Evolutionary conservation across 1,139 yeast genomes (phyloP).

Genomic region (Blastobotrys persicus): DNA sequence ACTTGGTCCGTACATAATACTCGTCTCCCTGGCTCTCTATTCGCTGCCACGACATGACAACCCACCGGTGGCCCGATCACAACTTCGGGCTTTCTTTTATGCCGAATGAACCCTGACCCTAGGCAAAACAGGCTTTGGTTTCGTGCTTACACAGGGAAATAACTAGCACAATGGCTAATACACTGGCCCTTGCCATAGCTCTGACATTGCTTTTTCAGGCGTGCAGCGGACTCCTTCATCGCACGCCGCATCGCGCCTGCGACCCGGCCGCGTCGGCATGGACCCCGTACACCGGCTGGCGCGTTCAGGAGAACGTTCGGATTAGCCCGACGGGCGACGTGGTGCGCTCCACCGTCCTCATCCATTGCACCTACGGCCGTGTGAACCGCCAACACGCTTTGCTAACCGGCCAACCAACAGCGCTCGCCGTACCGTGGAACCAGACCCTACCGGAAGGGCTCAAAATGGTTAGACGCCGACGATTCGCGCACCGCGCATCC

Average conservation of each 20-base stretch:
- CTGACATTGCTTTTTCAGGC: neutral
- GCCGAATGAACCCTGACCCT: too few species aligned
- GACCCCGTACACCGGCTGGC: slow-evolving; percentile 6
- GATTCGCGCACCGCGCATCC: slow-evolving; percentile 10
- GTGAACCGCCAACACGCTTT: slow-evolving; percentile 2
- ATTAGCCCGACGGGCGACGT: neutral
- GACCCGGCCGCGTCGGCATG: slow-evolving; percentile 8
- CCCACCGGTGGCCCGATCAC: too few species aligned
- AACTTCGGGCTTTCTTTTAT: too few species aligned
- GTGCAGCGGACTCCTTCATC: neutral
- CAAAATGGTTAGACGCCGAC: slow-evolving; percentile 13
- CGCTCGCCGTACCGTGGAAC: slow-evolving; percentile 14
- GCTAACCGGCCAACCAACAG: neutral
- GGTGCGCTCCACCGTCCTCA: slow-evolving; percentile 10
- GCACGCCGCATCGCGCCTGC: slow-evolving; percentile 3
- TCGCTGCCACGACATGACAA: neutral
- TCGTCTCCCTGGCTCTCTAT: neutral
- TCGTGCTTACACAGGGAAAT: too few species aligned
- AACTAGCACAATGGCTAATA: too few species aligned
- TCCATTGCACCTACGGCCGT: slow-evolving; percentile 13
- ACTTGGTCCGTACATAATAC: neutral
- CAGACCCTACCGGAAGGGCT: slow-evolving; percentile 10
- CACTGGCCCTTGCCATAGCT: neutral
- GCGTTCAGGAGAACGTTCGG: slow-evolving; percentile 12
- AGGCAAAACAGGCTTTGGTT: too few species aligned